A percentile compares a stretch with the other conserved stretches of the same genome.
These are phyloP conservation scores for Myxozyma neotropica DNA, from an alignment of 805 yeast species.

Conservation along the genomic window DNA sequence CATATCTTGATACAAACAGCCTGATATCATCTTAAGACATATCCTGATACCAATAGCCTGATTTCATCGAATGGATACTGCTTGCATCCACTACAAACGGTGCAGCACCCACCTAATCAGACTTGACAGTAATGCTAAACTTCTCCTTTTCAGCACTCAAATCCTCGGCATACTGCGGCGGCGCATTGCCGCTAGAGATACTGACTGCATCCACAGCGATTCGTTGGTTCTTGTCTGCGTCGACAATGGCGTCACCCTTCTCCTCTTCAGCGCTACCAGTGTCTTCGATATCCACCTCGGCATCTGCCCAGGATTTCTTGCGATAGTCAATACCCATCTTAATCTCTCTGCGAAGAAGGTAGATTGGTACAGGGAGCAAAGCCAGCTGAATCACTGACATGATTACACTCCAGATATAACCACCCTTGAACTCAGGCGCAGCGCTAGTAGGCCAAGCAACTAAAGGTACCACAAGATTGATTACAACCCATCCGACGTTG, in stretches of 20 bases:
- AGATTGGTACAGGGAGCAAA: conserved; percentile 21
- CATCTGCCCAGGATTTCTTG: background rate
- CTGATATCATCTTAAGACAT: no score
- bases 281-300: background rate
- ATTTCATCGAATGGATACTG: no score
- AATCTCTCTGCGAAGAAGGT: conserved; percentile 18
- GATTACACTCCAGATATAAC: conserved; percentile 22
- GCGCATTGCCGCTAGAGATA: background rate
- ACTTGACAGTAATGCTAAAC: no score
- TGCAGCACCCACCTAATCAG: no score
- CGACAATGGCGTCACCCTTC: conserved; percentile 3
- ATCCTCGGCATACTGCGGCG: background rate
- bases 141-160: no score
- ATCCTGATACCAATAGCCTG: no score
- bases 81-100: no score
- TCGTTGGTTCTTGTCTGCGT: background rate
- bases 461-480: conserved; percentile 27
- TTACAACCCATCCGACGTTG: conserved; percentile 32
- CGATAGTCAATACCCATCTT: conserved; percentile 14
- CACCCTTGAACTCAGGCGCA: conserved; percentile 26
- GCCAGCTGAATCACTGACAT: conserved; percentile 18
- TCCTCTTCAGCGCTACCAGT: conserved; percentile 5
- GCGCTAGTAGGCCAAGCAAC: conserved; percentile 22
- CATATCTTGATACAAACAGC: no score
- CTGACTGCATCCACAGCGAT: background rate